A percentile compares a stretch with the other conserved stretches of the same genome.
These are phyloP conservation scores for Ceriops decandra DNA, from an alignment of 345 rosid species.

Conservation along the genomic window DNA sequence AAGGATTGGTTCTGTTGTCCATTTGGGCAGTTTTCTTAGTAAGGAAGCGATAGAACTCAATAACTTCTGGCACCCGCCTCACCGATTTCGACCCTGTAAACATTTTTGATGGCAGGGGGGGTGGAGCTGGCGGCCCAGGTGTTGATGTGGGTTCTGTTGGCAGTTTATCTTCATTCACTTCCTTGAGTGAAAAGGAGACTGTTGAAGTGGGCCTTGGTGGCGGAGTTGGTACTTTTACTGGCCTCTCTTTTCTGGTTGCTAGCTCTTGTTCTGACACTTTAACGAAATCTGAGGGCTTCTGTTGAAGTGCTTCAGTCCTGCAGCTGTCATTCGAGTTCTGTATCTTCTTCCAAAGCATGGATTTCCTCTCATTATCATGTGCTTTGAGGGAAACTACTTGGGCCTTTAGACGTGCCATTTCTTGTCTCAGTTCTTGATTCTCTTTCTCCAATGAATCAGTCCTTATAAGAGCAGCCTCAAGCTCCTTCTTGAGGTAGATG, in stretches of 20 bases:
- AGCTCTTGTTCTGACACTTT: conserved; percentile 34
- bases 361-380: conserved; percentile 79
- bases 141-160: conserved; percentile 5
- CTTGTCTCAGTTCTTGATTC: conserved; percentile 65
- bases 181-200: conserved; percentile 15
- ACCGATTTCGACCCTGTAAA: conserved; percentile 48
- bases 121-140: conserved; percentile 63
- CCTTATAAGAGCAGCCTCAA: conserved; percentile 50
- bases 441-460: conserved; percentile 68
- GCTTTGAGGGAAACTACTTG: conserved; percentile 69
- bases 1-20: conserved; percentile 41
- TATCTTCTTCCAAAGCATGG: conserved; percentile 85
- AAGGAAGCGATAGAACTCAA: conserved; percentile 75
- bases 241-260: conserved; percentile 25
- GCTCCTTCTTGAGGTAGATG: conserved; percentile 53
- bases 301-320: conserved; percentile 31
- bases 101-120: conserved; percentile 63
- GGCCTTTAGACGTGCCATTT: conserved; percentile 60
- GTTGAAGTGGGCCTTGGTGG: conserved; percentile 31
- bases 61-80: conserved; percentile 76
- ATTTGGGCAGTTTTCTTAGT: conserved; percentile 57
- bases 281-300: conserved; percentile 41
- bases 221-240: conserved; percentile 30
- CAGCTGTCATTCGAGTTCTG: conserved; percentile 50
- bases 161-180: conserved; percentile 23